Percentiles rank a stretch among this genome's conserved stretches.
phyloP scores from a whole-genome alignment of 306 rosid species.

The Oxytropis ochrocephala region DNA sequence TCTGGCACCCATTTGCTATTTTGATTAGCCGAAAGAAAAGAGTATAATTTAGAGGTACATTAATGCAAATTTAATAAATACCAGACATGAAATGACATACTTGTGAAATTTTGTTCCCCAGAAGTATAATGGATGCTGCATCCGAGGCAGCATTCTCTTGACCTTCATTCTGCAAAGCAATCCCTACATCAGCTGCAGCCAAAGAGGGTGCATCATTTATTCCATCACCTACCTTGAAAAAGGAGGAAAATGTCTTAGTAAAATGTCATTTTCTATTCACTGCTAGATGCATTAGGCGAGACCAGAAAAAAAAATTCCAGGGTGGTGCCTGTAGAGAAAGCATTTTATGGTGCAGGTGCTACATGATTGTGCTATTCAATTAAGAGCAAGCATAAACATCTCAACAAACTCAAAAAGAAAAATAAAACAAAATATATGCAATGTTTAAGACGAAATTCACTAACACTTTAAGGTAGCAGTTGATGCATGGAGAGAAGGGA shows the following conservation, averaged over 20 bases:
- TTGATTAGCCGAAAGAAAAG: not conserved
- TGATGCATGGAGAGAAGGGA: not conserved
- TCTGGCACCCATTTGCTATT: not conserved
- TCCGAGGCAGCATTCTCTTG: constrained; percentile 98
- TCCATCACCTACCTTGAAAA: constrained; percentile 87
- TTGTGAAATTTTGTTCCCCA: constrained; percentile 91
- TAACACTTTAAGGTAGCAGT: not conserved
- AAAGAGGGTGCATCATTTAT: constrained; percentile 97
- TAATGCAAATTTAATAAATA: constrained; percentile 7
- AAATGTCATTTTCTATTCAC: not conserved
- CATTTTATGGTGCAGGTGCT: not conserved
- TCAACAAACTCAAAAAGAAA: not conserved
- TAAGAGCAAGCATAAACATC: constrained; percentile 15
- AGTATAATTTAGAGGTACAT: not conserved
- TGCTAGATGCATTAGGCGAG: not conserved
- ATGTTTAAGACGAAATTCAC: not conserved
- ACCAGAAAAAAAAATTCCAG: not conserved
- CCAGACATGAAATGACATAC: constrained; percentile 36
- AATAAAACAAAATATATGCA: not conserved
- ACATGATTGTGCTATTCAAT: not conserved
- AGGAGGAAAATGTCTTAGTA: constrained; percentile 14
- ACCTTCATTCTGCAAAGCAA: constrained; percentile 79
- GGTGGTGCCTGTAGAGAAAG: not conserved
- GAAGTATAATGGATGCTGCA: constrained; percentile 89
- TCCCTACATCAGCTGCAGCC: constrained; percentile 94